A percentile compares a stretch with the other conserved stretches of the same genome.
These are phyloP conservation scores for Polygonum maritimum DNA, from an alignment of 148 eudicot species.

Conservation along the genomic window DNA sequence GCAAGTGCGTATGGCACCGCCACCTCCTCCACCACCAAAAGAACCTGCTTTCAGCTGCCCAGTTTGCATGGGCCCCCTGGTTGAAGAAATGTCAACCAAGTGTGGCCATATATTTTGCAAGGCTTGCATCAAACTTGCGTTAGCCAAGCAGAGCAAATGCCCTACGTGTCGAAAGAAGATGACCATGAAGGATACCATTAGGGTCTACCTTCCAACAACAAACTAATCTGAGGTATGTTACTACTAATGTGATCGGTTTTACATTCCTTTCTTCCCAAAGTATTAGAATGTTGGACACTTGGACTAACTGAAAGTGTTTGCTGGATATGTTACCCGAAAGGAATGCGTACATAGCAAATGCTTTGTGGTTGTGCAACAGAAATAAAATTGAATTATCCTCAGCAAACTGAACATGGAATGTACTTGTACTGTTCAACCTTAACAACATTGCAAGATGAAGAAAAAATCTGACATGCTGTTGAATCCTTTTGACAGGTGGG, in stretches of 20 bases:
- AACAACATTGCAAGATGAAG: background rate
- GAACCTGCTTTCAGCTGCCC: conserved; percentile 76
- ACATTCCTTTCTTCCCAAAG: background rate
- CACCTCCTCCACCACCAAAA: conserved; percentile 42
- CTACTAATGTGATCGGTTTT: background rate
- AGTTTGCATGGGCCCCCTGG: conserved; percentile 65
- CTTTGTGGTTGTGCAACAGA: background rate
- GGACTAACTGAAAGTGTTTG: background rate
- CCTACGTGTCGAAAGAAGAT: conserved; percentile 79
- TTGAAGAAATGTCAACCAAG: conserved; percentile 74
- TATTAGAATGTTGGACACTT: background rate
- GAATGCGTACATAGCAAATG: background rate
- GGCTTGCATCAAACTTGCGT: conserved; percentile 58
- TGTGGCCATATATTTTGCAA: conserved; percentile 98
- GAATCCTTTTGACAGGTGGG: background rate
- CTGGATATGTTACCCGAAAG: background rate
- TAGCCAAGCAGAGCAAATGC: conserved; percentile 61
- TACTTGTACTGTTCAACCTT: background rate
- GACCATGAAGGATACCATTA: conserved; percentile 45
- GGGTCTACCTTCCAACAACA: conserved; percentile 77
- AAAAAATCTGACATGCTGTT: background rate
- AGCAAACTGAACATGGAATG: background rate
- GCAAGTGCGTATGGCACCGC: conserved; percentile 8
- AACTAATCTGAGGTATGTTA: conserved; percentile 32
- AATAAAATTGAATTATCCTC: background rate